Conservation (phyloP, 495 filamentous ascomycete genomes). For the Pseudevernia furfuracea region DNA sequence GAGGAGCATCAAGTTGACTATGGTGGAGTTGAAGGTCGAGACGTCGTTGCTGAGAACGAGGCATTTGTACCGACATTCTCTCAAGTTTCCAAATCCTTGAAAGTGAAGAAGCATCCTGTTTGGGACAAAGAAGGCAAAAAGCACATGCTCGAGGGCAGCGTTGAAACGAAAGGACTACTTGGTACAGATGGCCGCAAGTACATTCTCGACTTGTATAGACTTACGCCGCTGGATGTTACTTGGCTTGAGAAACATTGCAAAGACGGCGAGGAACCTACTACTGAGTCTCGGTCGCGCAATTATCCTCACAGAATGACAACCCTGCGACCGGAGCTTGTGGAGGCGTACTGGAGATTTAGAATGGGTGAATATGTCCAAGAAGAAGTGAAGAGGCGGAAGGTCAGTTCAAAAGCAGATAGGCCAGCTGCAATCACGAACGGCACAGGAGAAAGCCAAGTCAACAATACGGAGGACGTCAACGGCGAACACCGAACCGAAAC, state of each 20-base stretch:
- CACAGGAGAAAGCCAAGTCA: conserved; percentile 9
- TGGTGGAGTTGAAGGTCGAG: conserved; percentile 94
- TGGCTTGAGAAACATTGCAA: conserved; percentile 75
- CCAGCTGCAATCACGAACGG: conserved; percentile 25
- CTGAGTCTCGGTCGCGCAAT: conserved; percentile 39
- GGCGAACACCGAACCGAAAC: conserved; percentile 23
- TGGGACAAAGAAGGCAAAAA: conserved; percentile 95
- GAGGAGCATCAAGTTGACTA: conserved; percentile 99
- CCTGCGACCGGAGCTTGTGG: conserved; percentile 79
- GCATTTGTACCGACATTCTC: conserved; percentile 78
- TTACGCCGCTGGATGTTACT: conserved; percentile 81
- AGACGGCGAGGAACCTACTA: conserved; percentile 28
- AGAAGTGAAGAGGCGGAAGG: conserved; percentile 56
- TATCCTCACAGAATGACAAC: conserved; percentile 97
- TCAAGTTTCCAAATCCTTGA: conserved; percentile 78
- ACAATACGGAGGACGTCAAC: conserved; percentile 20
- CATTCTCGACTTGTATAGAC: conserved; percentile 89
- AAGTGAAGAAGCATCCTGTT: conserved; percentile 88
- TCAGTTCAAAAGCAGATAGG: conserved; percentile 30
- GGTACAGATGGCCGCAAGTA: conserved; percentile 98
- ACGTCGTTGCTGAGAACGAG: conserved; percentile 83
- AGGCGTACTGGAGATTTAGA: conserved; percentile 72
- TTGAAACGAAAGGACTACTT: conserved; percentile 94
- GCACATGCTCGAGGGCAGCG: conserved; percentile 87
- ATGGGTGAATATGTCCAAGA: conserved; percentile 76